Conservation (phyloP, 495 filamentous ascomycete species). For the Neurospora tetraspora region DNA sequence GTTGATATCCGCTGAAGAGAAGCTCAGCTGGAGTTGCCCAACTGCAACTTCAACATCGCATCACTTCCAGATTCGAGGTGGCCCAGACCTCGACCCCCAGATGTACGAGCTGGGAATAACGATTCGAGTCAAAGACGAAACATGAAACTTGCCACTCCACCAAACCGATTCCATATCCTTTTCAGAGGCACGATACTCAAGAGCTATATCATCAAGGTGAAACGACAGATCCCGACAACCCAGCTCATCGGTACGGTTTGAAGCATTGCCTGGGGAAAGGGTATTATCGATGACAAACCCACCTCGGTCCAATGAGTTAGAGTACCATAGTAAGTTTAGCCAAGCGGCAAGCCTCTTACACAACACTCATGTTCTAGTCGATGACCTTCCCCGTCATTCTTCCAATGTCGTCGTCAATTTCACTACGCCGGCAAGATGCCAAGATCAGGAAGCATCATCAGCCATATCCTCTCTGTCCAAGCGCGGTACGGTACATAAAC, state of each 20-base stretch:
- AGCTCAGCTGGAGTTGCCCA: not conserved
- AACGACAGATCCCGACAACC: not conserved
- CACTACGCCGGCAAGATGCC: not conserved
- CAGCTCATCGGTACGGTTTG: not conserved
- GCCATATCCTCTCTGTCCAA: not conserved
- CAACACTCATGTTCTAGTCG: not conserved
- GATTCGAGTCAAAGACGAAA: not conserved
- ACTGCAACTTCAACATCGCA: not conserved
- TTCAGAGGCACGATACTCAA: not conserved
- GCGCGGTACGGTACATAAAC: not conserved
- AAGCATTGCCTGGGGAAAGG: too few species aligned
- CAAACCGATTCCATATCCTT: not conserved
- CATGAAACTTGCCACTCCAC: not conserved
- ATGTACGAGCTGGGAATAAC: not conserved
- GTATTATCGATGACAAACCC: not conserved
- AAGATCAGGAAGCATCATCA: not conserved
- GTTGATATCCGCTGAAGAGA: not conserved
- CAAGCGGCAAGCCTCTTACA: not conserved
- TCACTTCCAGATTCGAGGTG: not conserved
- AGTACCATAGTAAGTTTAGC: too few species aligned
- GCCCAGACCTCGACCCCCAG: too few species aligned
- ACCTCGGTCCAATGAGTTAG: too few species aligned
- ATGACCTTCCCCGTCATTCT: not conserved
- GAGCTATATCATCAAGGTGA: not conserved
- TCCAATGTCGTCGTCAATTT: not conserved